Base-by-base conservation (phyloP, 2,329 filamentous ascomycete species). In the Fusarium sp. region DNA sequence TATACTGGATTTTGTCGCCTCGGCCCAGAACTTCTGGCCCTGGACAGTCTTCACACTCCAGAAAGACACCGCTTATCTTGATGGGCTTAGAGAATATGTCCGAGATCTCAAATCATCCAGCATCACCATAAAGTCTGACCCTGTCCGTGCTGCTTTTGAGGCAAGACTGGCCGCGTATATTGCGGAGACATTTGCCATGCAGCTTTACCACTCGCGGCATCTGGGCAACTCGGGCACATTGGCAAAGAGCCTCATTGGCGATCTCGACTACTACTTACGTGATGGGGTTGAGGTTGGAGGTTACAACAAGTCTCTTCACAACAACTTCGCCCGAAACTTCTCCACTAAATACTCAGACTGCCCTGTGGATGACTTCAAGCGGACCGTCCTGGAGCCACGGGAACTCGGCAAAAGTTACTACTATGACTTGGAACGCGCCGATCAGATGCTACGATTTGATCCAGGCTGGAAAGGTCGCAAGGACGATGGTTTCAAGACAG, bases 11-110 rank as follows among this genome's bases (percentile, higher is more conserved):
- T 98, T 98, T 80, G 90, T 98, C 42, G 91, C 94, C 6, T 91
- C 93, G 6, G 94, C 96, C 9, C 95, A 98, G 79, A 96, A 98
- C 81, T 94, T 95, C 79, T 98, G 96, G 96, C 93, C 95, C 3
- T 98, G 96, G 94, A 95, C 94, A 3, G 95, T 97, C 64, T 92
- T 94, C 64, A 91, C 93, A 44, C 85, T 97, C 41, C 90, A 93
- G 70, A 91, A 91, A 67, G 93, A 97, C 77, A 87, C 89, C 2
- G 85, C 87, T 1, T 96, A 98, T 78, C 88, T 98, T 64, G 86
- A 90, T 47, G 90, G 90, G 63, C 87, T 98, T 24, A 89, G 93
- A 24, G 86, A 88, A 8, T 96, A 94, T 80, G 88, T 96, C 39
- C 89, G 87, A 17, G 83, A 85, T 9, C 82, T 93, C 28, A 86